Evolutionary conservation across 257 asterid species (phyloP).

Genomic region (Nemophila menziesii): DNA sequence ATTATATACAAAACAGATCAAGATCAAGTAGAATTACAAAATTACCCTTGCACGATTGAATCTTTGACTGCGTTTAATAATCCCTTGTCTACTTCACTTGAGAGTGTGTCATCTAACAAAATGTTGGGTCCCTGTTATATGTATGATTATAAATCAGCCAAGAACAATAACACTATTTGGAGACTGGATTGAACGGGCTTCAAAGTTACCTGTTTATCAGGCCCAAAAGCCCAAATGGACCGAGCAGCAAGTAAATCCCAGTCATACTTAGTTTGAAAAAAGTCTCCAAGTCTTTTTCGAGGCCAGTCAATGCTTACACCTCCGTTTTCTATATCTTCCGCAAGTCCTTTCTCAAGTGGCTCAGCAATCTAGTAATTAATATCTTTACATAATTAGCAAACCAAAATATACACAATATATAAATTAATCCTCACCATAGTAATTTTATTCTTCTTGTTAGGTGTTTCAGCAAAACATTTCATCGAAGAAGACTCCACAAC

Average conservation of each 20-base stretch:
- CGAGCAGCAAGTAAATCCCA: conserved; percentile 99
- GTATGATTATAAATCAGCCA: conserved; percentile 5
- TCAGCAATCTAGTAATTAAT: conserved; percentile 63
- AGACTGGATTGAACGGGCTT: background rate
- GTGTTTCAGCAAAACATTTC: conserved; percentile 98
- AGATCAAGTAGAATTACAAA: conserved; percentile 1
- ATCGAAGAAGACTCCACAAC: conserved; percentile 95
- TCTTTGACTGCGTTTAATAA: conserved; percentile 82
- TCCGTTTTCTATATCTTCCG: conserved; percentile 92
- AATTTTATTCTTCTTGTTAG: conserved; percentile 90
- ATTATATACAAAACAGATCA: conserved; percentile 10
- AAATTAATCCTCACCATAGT: conserved; percentile 57
- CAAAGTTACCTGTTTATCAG: conserved; percentile 71
- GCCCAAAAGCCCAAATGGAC: conserved; percentile 99
- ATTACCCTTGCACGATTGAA: conserved; percentile 94
- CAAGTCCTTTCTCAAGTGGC: conserved; percentile 95
- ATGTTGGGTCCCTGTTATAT: conserved; percentile 85
- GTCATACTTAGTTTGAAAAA: conserved; percentile 84
- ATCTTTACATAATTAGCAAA: conserved; percentile 9
- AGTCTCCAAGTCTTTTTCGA: conserved; percentile 77
- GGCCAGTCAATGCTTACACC: conserved; percentile 93
- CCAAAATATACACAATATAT: background rate
- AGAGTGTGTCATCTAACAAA: conserved; percentile 80
- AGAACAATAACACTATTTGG: background rate
- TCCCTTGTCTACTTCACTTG: conserved; percentile 90